Evolutionary conservation across 2,329 filamentous ascomycete species (phyloP), one percentile per base, ranked within the genome.

Genomic region (Penicillium sp.): DNA sequence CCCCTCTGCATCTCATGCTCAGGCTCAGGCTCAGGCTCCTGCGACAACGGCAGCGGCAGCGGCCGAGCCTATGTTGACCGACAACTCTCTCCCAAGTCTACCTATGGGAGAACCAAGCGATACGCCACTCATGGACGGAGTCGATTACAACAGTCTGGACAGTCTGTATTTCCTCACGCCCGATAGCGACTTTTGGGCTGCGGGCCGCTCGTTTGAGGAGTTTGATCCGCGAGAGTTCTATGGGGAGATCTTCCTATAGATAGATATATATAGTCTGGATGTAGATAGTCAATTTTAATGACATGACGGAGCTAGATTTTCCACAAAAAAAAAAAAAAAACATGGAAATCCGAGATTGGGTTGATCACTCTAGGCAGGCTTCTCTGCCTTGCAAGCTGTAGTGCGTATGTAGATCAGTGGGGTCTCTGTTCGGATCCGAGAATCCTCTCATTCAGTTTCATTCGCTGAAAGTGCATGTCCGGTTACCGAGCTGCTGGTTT

Each of bases 171-270:
- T 41, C 35, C 35, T 41, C 35, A 41, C 11, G 5, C 35, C 35
- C 13, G 35, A 29, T 51, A 17, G 26, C 23, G 49, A 51, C 29
- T n/a, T 31, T n/a, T 51, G 49, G 31, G 26, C 49, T n/a, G n/a
- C 23, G 17, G 29, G 13, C 11, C 49, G 49, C 35, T 31, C 49
- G 19, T 31, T 31, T 6, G 15, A 51, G 30, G 26, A 51, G 29
- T n/a, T 31, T 51, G 49, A 51, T 17, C 26, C 49, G 31, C 30
- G 49, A 9, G 49, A 17, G 49, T 51, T 51, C 19, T 51, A 51
- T 30, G 49, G 49, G 26, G 29, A 29, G 49, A 51, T 51, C n/a
- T 51, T 51, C 31, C 29, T 51, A n/a, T 51, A 26, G 31, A 51
- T 5, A 30, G n/a, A 3, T 35, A 8, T 51, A 26, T 26, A 26